Conservation (phyloP, 2,329 filamentous ascomycete genomes). For the Simplicillium sp. region DNA sequence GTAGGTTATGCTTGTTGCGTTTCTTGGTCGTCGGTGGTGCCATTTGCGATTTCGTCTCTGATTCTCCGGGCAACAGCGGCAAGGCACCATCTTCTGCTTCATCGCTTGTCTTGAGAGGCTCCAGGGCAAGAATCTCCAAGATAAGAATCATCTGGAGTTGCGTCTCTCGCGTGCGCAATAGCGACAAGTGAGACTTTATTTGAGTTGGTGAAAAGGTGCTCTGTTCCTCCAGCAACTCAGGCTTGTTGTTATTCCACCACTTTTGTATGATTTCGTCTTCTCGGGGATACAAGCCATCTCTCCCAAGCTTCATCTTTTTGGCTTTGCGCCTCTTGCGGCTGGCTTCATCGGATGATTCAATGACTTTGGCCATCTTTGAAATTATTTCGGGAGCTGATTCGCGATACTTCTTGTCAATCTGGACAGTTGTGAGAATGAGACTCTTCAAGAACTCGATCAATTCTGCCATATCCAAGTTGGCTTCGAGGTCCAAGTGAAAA, state of each 20-base stretch:
- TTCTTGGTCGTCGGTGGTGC: constrained; percentile 38
- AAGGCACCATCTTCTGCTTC: constrained; percentile 35
- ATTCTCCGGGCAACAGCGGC: constrained; percentile 31
- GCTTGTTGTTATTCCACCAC: constrained; percentile 60
- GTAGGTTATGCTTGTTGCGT: constrained; percentile 52
- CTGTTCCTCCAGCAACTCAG: constrained; percentile 40
- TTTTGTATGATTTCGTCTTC: constrained; percentile 56
- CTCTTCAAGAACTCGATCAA: constrained; percentile 60
- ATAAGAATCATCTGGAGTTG: constrained; percentile 74
- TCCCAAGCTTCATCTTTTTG: constrained; percentile 59
- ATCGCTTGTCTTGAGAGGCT: constrained; percentile 36
- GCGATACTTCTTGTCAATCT: constrained; percentile 74
- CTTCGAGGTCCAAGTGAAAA: constrained; percentile 55
- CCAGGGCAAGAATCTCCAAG: constrained; percentile 65
- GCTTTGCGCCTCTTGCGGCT: constrained; percentile 38
- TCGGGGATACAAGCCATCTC: constrained; percentile 56
- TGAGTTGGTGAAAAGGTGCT: constrained; percentile 37
- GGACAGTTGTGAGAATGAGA: constrained; percentile 54
- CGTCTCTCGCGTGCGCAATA: constrained; percentile 65
- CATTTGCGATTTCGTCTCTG: constrained; percentile 18
- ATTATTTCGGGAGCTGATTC: constrained; percentile 58
- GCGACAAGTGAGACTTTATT: constrained; percentile 52
- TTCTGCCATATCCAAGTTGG: constrained; percentile 50
- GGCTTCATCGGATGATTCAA: constrained; percentile 45
- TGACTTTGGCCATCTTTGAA: constrained; percentile 41